phyloP scores from a whole-genome alignment of 306 rosid genomes.

The Begonia fuchsioides region DNA sequence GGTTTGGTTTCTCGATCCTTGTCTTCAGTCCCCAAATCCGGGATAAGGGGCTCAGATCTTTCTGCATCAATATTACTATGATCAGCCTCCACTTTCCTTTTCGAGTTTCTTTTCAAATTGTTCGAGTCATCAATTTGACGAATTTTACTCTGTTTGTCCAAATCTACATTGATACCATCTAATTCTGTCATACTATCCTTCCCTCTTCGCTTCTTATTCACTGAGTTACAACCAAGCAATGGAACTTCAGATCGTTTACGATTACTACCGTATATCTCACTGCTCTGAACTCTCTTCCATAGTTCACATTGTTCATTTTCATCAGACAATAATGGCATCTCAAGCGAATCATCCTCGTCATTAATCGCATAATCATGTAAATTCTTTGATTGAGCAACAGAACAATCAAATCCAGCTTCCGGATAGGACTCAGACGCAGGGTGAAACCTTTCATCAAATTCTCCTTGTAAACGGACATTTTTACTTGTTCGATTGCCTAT shows the following conservation, averaged over 20 bases:
- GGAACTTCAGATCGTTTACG: slow-evolving; percentile 55
- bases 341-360: slow-evolving; percentile 41
- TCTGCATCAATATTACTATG: slow-evolving; percentile 43
- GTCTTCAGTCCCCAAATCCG: slow-evolving; percentile 37
- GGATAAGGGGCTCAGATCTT: slow-evolving; percentile 36
- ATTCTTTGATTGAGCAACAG: slow-evolving; percentile 23
- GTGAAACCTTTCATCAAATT: slow-evolving; percentile 29
- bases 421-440: no score
- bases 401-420: slow-evolving; percentile 23
- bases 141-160: slow-evolving; percentile 25
- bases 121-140: slow-evolving; percentile 28
- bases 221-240: slow-evolving; percentile 49
- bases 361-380: slow-evolving; percentile 32
- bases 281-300: slow-evolving; percentile 37
- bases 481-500: slow-evolving; percentile 24
- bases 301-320: slow-evolving; percentile 33
- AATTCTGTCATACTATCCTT: slow-evolving; percentile 28
- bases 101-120: slow-evolving; percentile 41
- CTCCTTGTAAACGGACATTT: slow-evolving; percentile 41
- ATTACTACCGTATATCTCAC: slow-evolving; percentile 23
- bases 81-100: slow-evolving; percentile 55
- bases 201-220: slow-evolving; percentile 53
- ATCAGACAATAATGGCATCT: slow-evolving; percentile 27
- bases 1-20: slow-evolving; percentile 71
- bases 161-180: slow-evolving; percentile 35